These are phyloP conservation scores for Hymenoscyphus salicellus DNA, from an alignment of 2,329 filamentous ascomycete species.

Conservation along the genomic window DNA sequence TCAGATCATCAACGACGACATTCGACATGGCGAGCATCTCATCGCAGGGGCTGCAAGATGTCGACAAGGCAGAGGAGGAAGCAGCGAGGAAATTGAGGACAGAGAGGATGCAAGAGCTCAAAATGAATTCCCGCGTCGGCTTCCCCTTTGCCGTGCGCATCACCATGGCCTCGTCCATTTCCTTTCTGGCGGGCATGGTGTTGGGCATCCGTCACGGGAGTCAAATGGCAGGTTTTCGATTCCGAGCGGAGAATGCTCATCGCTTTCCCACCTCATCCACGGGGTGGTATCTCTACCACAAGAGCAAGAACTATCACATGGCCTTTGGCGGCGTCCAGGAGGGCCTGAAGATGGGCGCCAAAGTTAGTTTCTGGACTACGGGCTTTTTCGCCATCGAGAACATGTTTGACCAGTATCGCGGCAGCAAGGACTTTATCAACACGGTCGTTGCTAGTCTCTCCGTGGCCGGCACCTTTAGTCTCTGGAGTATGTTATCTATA, in stretches of 20 bases:
- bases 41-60: slow-evolving; percentile 15
- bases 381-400: slow-evolving; percentile 82
- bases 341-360: slow-evolving; percentile 70
- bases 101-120: slow-evolving; percentile 18
- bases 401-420: slow-evolving; percentile 71
- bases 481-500: slow-evolving; percentile 63
- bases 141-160: slow-evolving; percentile 65
- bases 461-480: slow-evolving; percentile 81
- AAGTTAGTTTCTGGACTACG: slow-evolving; percentile 68
- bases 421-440: slow-evolving; percentile 71
- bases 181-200: slow-evolving; percentile 65
- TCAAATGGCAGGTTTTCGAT: slow-evolving; percentile 72
- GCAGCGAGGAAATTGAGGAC: slow-evolving; percentile 11
- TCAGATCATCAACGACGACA: slow-evolving; percentile 13
- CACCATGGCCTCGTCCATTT: slow-evolving; percentile 59
- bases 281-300: slow-evolving; percentile 99
- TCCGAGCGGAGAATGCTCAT: slow-evolving; percentile 95
- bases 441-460: slow-evolving; percentile 80
- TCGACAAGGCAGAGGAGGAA: slow-evolving; percentile 8
- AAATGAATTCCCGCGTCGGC: slow-evolving; percentile 46
- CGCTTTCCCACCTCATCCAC: slow-evolving; percentile 77
- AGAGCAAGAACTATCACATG: slow-evolving; percentile 90
- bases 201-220: slow-evolving; percentile 72
- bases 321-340: slow-evolving; percentile 75
- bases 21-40: slow-evolving; percentile 16